Evolutionary conservation across 441 rosid species (phyloP), one percentile per base, ranked within the genome.

Genomic region (Codiaeum variegatum): DNA sequence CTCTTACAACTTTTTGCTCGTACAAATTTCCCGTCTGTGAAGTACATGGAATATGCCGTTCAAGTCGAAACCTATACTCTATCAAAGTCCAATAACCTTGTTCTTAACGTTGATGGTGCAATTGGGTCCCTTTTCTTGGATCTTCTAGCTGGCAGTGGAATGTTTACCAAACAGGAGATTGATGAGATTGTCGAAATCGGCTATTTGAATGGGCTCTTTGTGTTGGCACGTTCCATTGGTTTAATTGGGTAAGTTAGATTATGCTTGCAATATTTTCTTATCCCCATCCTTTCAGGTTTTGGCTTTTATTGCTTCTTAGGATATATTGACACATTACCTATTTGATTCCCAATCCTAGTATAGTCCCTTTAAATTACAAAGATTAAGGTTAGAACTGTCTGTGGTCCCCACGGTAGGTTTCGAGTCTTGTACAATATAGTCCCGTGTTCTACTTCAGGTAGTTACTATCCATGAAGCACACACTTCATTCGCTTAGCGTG

Each of bases 71-170:
- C 90, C 40, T 94, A 94, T 81, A 92, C 98, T 46, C 88, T 94
- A 59, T 87, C 97, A 4, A 94, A 94, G 83, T 88, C 97, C 67
- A 92, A 87, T 70, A 92, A 89, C 87, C 81, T 94, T 23, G 97
- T 92, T 80, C 87, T 89, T 34, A 94, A 94, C 3, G 97, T 90
- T 0, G 97, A 92, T 34, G 97, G 98, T 63, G 97, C 97, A 32
- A 94, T 92, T 44, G 97, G 97, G 36, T 89, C 97, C 58, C 97
- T 94, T 72, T 94, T 94, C 90, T 85, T 88, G 84, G 98, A 94
- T 80, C 98, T 94, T 78, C 96, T 92, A 23, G 92, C 96, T 21
- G 97, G 94, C 62, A 89, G 96, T 69, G 93, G 97, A 69, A 89
- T 94, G 97, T 94, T 94, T 83, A 86, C 81, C 77, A 92, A 94